Evolutionary conservation across 345 rosid species (phyloP), one percentile per base, ranked within the genome.

Genomic region (Lenwebbia sp.): DNA sequence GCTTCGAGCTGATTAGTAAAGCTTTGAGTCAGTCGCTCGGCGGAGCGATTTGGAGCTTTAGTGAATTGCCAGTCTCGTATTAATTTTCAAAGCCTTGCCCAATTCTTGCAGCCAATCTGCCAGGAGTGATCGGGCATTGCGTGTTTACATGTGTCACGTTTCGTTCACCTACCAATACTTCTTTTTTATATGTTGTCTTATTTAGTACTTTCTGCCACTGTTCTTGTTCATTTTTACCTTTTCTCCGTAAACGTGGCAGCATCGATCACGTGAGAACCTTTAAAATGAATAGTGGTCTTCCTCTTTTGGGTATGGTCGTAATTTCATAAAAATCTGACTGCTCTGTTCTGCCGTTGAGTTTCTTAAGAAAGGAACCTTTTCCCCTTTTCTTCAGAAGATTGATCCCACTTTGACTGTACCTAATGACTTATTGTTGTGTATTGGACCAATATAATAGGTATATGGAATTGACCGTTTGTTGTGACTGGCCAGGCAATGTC

Each of bases 401-500:
- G 78, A 21, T 70, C 47, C 78, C 47, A 70, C 47, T 19, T 33
- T 19, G 44, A 65, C 78, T 17, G 25, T 65, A 65, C 40, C 37
- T 65, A 33, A 33, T 37, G 78, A 70, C 13, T 70, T 70, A 11
- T 19, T 70, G 78, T 33, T 70, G 44, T 70, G 84, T 37, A 33
- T 83, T 83, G 47, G 84, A 83, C 44, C 8, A 65, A 33, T 65
- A 37, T 65, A 9, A 65, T 33, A 33, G 11, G 49, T 56, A 21
- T 30, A 5, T 83, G 49, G 65, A 28, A 62, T 83, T 41, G 84
- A 55, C 58, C 12, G 44, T 54, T 87, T 90, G 83, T 87, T 92
- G 91, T 85, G 85, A 89, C 60, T 94, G 91, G 89, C 83, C 98
- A 97, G 99, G 96, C 96, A 82, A 96, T 97, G 99, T 97, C 99